Base-by-base conservation (phyloP, 1,284 basidiomycete species). In the Melampsora larici-populina region DNA sequence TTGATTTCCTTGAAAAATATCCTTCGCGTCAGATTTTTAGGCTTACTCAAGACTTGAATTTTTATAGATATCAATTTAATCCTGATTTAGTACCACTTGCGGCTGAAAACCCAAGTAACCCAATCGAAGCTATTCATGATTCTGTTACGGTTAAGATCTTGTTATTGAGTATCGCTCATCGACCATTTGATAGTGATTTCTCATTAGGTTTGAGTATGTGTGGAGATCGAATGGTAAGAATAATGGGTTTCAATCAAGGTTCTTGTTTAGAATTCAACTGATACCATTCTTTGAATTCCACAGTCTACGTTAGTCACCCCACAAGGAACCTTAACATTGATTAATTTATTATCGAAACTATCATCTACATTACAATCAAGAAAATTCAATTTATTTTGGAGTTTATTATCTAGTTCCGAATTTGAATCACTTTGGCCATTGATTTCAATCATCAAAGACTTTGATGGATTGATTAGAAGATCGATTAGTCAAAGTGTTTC, bases 91-190 rank as follows among this genome's bases (percentile, higher is more conserved):
- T 76, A 36, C 74, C 74, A 29, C 58, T 76, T 26, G 74, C 74
- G 36, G 65, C 74, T 49, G 74, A 76, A 67, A 60, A 76, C n/a
- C 74, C 74, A 29, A 43, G n/a, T 43, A 69, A 68, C 33, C 74
- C 74, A 1, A 62, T 76, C 65, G 66, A 76, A 48, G 74, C 74
- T 68, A 69, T 69, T 58, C 74, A 76, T 49, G 74, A 76, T 31
- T 76, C 65, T 36, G 66, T 76, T 43, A 68, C 74, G 24, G 63
- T 76, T n/a, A 76, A 76, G 43, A 76, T 76, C 65, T 64, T 76
- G 5, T 60, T 69, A 18, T 63, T 76, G 51, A 62, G 51, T 49
- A 76, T 76, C 33, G 74, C 60, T 43, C 74, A 76, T 76, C 48
- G 74, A 31, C 74, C 74, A 4, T 76, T 76, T 66, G 55, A 76